A percentile compares a stretch with the other conserved stretches of the same genome.
Evolutionary conservation across 768 basidiomycete genomes (phyloP).

Genomic region (Sarcodon aspratus): DNA sequence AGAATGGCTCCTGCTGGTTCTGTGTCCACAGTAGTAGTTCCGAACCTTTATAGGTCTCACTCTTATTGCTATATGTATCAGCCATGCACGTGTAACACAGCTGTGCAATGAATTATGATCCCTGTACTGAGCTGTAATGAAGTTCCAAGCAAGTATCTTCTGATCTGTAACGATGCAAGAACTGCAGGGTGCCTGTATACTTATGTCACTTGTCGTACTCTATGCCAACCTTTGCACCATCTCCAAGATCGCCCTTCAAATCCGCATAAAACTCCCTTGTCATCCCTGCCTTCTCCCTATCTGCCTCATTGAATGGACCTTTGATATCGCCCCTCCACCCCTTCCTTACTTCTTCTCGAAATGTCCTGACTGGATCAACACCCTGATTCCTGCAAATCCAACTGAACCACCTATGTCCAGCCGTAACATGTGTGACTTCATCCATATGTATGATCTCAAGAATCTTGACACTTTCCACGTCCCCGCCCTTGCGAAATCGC

Average conservation of each 20-base stretch:
- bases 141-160: too few relatives aligned
- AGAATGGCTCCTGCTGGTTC: too few relatives aligned
- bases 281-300: slow-evolving; percentile 65
- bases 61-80: too few relatives aligned
- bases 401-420: slow-evolving; percentile 77
- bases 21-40: too few relatives aligned
- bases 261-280: slow-evolving; percentile 62
- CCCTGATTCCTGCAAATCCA: slow-evolving; percentile 53
- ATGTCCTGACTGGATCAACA: slow-evolving; percentile 50
- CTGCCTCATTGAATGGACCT: slow-evolving; percentile 75
- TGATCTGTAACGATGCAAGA: too few relatives aligned
- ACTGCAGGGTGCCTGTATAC: too few relatives aligned
- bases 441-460: slow-evolving; percentile 73
- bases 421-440: slow-evolving; percentile 73
- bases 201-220: background rate
- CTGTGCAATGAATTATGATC: too few relatives aligned
- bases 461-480: slow-evolving; percentile 50
- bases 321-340: slow-evolving; percentile 68
- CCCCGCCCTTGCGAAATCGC: slow-evolving; percentile 55
- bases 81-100: too few relatives aligned
- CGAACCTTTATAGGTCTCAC: too few relatives aligned
- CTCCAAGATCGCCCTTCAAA: slow-evolving; percentile 46
- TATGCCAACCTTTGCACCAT: background rate
- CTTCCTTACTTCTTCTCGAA: slow-evolving; percentile 55
- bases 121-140: too few relatives aligned